Evolutionary conservation across 2,329 filamentous ascomycete genomes (phyloP).

Genomic region (Talaromyces sp.): DNA sequence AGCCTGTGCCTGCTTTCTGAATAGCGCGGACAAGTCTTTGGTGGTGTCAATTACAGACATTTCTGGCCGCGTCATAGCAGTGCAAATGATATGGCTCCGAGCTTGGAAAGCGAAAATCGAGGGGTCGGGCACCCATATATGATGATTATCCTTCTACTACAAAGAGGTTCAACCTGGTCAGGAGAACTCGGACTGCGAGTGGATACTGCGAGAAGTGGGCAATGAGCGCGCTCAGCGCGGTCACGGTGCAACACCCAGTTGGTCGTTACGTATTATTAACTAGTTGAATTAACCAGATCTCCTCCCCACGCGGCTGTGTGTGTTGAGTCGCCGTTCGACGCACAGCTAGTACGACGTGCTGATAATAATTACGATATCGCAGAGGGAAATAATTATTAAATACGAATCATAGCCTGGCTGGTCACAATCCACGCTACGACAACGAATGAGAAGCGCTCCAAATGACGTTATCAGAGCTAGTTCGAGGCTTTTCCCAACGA

Average conservation of each 20-base stretch:
- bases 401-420: background rate
- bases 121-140: background rate
- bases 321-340: background rate
- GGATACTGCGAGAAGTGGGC: background rate
- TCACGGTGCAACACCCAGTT: background rate
- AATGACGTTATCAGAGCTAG: background rate
- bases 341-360: background rate
- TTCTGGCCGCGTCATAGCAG: constrained; percentile 11
- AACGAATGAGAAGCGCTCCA: background rate
- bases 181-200: background rate
- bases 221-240: background rate
- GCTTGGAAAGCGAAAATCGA: background rate
- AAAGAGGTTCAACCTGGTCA: background rate
- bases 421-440: background rate
- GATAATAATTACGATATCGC: background rate
- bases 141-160: background rate
- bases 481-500: background rate
- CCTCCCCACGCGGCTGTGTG: background rate
- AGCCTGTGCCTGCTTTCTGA: constrained; percentile 60
- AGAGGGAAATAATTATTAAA: background rate
- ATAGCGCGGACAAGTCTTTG: constrained; percentile 69
- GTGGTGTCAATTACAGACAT: constrained; percentile 65
- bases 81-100: background rate
- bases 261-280: background rate
- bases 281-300: no score